Conservation (phyloP, 2,329 filamentous ascomycete species). For the Emergomyces africanus region DNA sequence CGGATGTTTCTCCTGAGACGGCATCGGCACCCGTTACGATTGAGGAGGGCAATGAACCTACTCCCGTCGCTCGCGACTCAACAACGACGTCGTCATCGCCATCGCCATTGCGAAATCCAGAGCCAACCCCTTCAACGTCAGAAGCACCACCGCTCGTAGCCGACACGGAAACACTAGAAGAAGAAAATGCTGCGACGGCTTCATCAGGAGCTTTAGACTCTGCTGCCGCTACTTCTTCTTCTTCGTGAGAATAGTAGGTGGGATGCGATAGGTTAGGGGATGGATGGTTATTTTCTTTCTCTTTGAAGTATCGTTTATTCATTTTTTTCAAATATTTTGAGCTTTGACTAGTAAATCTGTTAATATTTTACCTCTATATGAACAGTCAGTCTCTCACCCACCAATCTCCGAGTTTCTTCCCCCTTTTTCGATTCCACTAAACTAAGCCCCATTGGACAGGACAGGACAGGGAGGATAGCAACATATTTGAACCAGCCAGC, state of each 20-base stretch:
- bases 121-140: background rate
- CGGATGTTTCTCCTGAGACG: background rate
- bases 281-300: background rate
- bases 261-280: background rate
- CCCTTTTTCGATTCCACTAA: no score
- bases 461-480: no score
- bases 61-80: background rate
- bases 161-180: constrained; percentile 14
- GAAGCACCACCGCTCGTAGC: background rate
- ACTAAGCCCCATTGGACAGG: no score
- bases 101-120: background rate
- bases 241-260: no score
- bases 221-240: background rate
- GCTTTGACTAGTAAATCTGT: no score
- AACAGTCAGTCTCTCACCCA: no score
- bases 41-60: background rate
- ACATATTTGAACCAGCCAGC: no score
- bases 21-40: background rate
- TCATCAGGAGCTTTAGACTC: no score
- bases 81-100: background rate
- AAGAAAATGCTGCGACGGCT: no score
- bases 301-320: background rate
- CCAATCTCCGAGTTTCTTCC: no score
- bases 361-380: no score
- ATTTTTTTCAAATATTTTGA: no score